Base-by-base conservation (phyloP, 2,329 filamentous ascomycete genomes). In the Epichloe scottii region DNA sequence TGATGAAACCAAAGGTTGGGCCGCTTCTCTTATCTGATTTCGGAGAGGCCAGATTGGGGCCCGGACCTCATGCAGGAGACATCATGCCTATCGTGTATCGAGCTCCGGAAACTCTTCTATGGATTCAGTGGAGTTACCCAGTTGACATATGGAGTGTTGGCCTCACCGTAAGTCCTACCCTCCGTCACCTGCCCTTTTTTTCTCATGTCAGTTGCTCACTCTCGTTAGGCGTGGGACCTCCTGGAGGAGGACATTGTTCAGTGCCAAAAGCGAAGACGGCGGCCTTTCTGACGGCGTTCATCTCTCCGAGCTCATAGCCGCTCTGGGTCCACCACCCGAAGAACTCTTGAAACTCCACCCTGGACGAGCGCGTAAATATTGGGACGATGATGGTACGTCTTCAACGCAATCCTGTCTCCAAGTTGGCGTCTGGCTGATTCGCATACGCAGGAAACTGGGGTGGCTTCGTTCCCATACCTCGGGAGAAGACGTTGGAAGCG, bases 11-110 rank as follows among this genome's bases (percentile, higher is more conserved):
- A 19, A 8, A 11, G 34, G 23, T 40, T 49, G 63, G 40, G 19
- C 40, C 40, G 6, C 21, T 42, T 3, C 40, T 42, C 10, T 14
- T 42, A 3, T 23, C 40, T 23, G 40, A 42, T 17, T 42, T 42
- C n/a, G 40, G 40, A 26, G 40, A 42, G 21, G 12, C 40, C 40
- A 42, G 40, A 26, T 21, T 42, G 3, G 40, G 40, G 5, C 21
- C 21, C 57, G 34, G 35, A 55, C 17, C 60, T 3, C 59, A 61
- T n/a, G 55, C 54, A 1, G 59, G 57, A 11, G 60, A 64, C 12
- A 63, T 65, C 34, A 63, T 63, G 59, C 60, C 61, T 0, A 54
- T 60, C 26, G 4, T 41, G 19, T 14, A 42, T 14, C 19, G 40
- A 21, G 40, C 40, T 3, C 40, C 40, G 0, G 40, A 42, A 14